Percentiles rank a stretch among this genome's conserved stretches.
Conservation (phyloP, 2,329 filamentous ascomycete species). For the Fusarium domesticum region DNA sequence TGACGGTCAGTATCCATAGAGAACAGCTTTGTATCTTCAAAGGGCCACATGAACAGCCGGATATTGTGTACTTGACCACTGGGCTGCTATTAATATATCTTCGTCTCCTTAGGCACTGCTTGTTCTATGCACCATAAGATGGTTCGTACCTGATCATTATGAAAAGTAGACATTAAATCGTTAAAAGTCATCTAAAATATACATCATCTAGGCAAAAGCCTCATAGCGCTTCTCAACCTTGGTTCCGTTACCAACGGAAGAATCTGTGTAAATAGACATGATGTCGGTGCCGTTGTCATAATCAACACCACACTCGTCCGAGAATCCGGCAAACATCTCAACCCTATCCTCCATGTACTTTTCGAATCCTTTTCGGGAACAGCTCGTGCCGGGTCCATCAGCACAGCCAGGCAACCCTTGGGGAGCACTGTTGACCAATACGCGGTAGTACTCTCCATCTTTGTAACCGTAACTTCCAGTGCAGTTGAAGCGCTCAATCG, state of each 20-base stretch:
- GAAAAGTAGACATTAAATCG: neutral
- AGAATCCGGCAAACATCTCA: slow-evolving; percentile 20
- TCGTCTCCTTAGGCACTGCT: no score
- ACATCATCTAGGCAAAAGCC: neutral
- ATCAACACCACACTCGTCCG: slow-evolving; percentile 22
- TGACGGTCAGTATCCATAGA: no score
- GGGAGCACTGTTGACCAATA: slow-evolving; percentile 24
- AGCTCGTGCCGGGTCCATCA: slow-evolving; percentile 23
- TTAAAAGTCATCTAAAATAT: neutral
- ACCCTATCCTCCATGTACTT: slow-evolving; percentile 17
- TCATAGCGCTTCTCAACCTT: neutral
- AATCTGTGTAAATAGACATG: slow-evolving; percentile 19
- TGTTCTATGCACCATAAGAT: no score
- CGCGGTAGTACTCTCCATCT: slow-evolving; percentile 25
- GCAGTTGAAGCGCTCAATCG: slow-evolving; percentile 63
- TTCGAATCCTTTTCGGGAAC: slow-evolving; percentile 17
- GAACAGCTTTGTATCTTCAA: no score
- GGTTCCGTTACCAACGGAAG: neutral
- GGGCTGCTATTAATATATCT: no score
- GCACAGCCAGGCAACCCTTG: slow-evolving; percentile 17
- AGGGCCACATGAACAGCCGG: no score
- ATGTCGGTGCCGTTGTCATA: slow-evolving; percentile 23
- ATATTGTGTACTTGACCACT: no score
- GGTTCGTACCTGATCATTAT: neutral
- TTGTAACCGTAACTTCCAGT: slow-evolving; percentile 49